Percentiles rank a stretch among this genome's conserved stretches.
These are phyloP conservation scores for Pseudoturritis turrita DNA, from an alignment of 345 rosid genomes.

Conservation along the genomic window DNA sequence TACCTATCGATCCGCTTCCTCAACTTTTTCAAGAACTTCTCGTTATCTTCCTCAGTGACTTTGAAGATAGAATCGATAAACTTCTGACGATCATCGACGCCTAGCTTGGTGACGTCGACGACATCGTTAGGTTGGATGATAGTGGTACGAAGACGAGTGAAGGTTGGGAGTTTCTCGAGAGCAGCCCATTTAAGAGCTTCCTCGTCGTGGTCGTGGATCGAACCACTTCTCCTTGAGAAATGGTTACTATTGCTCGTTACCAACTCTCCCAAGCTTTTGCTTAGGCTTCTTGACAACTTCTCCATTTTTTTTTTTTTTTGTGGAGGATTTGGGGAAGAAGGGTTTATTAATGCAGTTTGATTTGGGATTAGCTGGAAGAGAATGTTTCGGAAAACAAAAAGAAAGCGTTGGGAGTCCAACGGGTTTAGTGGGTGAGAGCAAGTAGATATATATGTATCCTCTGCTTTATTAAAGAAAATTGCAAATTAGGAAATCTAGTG, in stretches of 20 bases:
- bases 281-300: slow-evolving; percentile 36
- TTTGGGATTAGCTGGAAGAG: slow-evolving; percentile 1
- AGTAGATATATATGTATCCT: not conserved
- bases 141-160: slow-evolving; percentile 69
- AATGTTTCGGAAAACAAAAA: slow-evolving; percentile 25
- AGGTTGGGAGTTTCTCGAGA: slow-evolving; percentile 79
- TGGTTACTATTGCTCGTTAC: slow-evolving; percentile 23
- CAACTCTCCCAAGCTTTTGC: slow-evolving; percentile 57
- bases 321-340: not conserved
- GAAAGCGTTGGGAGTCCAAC: slow-evolving; percentile 8
- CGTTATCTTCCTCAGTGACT: slow-evolving; percentile 88
- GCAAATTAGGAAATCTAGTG: not conserved
- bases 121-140: slow-evolving; percentile 42
- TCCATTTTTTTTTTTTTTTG: slow-evolving; percentile 6
- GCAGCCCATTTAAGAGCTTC: slow-evolving; percentile 97
- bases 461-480: not conserved
- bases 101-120: slow-evolving; percentile 78
- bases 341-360: not conserved
- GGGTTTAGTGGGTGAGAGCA: slow-evolving; percentile 17
- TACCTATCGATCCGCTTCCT: slow-evolving; percentile 78
- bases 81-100: slow-evolving; percentile 51
- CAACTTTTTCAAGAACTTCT: slow-evolving; percentile 68
- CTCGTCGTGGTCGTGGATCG: slow-evolving; percentile 55
- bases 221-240: slow-evolving; percentile 40
- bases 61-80: slow-evolving; percentile 74